These are phyloP conservation scores for Kwoniella pini DNA, from an alignment of 768 basidiomycete species.

Conservation along the genomic window DNA sequence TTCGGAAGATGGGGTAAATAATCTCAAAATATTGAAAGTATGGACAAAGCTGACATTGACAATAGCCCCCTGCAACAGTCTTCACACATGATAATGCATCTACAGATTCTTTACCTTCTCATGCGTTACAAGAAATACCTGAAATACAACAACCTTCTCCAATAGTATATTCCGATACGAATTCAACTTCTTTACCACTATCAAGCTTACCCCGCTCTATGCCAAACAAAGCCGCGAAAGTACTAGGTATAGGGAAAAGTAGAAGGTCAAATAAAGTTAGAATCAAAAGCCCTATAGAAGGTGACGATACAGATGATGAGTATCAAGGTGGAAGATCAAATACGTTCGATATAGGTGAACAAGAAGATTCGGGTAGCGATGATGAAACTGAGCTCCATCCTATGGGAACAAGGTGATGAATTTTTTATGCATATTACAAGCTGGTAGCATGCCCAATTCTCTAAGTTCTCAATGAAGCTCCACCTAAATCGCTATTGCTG, in stretches of 20 bases:
- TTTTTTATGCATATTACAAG: neutral
- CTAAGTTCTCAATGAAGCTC: no score
- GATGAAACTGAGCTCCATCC: constrained; percentile 8
- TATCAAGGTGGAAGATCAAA: neutral
- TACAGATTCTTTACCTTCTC: constrained; percentile 39
- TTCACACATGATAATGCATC: constrained; percentile 46
- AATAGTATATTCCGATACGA: neutral
- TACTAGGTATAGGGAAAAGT: neutral
- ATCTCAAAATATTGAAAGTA: neutral
- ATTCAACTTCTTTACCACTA: neutral
- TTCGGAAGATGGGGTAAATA: constrained; percentile 19
- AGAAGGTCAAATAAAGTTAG: neutral
- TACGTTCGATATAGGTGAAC: constrained; percentile 1
- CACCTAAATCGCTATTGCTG: no score
- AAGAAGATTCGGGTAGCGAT: constrained; percentile 1
- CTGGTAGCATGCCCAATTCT: no score
- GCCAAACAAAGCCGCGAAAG: neutral
- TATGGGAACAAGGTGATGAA: neutral
- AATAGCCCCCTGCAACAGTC: constrained; percentile 33
- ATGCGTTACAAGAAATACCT: constrained; percentile 28
- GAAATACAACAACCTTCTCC: constrained; percentile 13
- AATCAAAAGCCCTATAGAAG: neutral
- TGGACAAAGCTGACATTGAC: neutral
- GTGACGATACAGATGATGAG: neutral
- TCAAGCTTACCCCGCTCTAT: neutral